phyloP scores from a whole-genome alignment of 1,139 yeast genomes.

The Saccharomyces hybrid region DNA sequence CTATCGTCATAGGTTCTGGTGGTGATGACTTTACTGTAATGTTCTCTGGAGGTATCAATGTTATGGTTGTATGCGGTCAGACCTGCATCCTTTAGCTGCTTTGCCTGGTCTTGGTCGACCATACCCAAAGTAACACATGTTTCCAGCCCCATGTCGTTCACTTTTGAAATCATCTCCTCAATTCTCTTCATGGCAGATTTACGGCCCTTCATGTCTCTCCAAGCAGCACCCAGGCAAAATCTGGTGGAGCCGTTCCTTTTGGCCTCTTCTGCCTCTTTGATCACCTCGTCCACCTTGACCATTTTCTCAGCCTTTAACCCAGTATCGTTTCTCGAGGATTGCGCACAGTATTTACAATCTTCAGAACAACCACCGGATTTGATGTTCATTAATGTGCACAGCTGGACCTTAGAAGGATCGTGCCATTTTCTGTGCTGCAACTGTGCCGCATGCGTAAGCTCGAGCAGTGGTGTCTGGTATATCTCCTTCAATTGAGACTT shows the following conservation, averaged over 20 bases:
- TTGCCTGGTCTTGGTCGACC: conserved; percentile 58
- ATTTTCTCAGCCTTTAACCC: conserved; percentile 63
- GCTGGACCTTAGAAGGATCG: conserved; percentile 62
- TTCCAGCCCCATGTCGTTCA: conserved; percentile 63
- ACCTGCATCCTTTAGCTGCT: conserved; percentile 54
- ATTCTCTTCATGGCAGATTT: conserved; percentile 59
- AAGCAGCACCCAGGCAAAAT: conserved; percentile 83
- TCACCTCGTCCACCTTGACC: conserved; percentile 52
- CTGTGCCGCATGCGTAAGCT: conserved; percentile 54
- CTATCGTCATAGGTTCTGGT: conserved; percentile 71
- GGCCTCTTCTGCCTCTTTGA: conserved; percentile 57
- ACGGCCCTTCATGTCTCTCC: conserved; percentile 80
- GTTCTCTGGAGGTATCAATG: conserved; percentile 71
- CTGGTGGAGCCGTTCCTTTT: conserved; percentile 66
- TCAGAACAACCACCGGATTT: conserved; percentile 79
- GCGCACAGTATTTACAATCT: conserved; percentile 77
- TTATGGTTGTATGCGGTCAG: conserved; percentile 78
- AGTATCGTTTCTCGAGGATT: conserved; percentile 59
- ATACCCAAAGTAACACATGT: conserved; percentile 77
- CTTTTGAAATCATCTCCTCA: conserved; percentile 55
- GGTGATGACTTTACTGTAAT: conserved; percentile 62
- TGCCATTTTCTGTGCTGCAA: conserved; percentile 59
- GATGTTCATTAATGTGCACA: conserved; percentile 66
- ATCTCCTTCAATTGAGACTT: conserved; percentile 51
- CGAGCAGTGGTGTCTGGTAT: conserved; percentile 59